These are phyloP conservation scores for Tremella yokohamensis DNA, from an alignment of 768 basidiomycete species.

Conservation along the genomic window DNA sequence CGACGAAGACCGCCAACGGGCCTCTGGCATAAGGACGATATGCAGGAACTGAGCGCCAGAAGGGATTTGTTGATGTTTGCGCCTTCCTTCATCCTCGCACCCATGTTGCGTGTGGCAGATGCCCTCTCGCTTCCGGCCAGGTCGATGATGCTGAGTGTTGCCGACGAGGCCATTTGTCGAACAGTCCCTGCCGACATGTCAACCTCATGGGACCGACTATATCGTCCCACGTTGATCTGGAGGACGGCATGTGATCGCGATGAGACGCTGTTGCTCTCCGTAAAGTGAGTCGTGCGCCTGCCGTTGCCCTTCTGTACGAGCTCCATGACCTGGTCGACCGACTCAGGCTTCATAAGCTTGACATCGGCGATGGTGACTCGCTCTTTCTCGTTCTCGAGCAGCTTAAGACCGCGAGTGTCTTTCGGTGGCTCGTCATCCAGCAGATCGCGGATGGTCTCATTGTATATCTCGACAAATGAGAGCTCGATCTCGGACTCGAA, in stretches of 20 bases:
- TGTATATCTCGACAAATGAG: conserved; percentile 99
- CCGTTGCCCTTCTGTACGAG: conserved; percentile 86
- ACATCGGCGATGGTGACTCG: conserved; percentile 80
- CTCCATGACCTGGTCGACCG: conserved; percentile 88
- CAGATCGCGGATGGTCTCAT: conserved; percentile 96
- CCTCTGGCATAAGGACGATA: conserved; percentile 95
- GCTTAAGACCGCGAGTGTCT: conserved; percentile 77
- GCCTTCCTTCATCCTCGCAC: conserved; percentile 95
- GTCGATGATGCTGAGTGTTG: conserved; percentile 94
- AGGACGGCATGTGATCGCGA: conserved; percentile 97
- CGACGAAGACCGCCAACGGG: conserved; percentile 67
- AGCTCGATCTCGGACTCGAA: conserved; percentile 83
- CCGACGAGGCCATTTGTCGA: conserved; percentile 52
- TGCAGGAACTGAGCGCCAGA: conserved; percentile 94
- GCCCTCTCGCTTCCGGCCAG: conserved; percentile 96
- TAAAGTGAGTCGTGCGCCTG: conserved; percentile 85
- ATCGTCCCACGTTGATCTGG: conserved; percentile 86
- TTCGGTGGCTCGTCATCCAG: conserved; percentile 63
- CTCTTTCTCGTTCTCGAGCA: conserved; percentile 83
- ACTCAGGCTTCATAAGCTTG: conserved; percentile 71
- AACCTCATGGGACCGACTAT: conserved; percentile 67
- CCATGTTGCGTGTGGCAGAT: conserved; percentile 94
- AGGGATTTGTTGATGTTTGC: conserved; percentile 99
- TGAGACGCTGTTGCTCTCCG: conserved; percentile 92
- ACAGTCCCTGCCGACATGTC: conserved; percentile 76